Base-by-base conservation (phyloP, 176 grass and related monocot genomes). In the Paspalum notatum region DNA sequence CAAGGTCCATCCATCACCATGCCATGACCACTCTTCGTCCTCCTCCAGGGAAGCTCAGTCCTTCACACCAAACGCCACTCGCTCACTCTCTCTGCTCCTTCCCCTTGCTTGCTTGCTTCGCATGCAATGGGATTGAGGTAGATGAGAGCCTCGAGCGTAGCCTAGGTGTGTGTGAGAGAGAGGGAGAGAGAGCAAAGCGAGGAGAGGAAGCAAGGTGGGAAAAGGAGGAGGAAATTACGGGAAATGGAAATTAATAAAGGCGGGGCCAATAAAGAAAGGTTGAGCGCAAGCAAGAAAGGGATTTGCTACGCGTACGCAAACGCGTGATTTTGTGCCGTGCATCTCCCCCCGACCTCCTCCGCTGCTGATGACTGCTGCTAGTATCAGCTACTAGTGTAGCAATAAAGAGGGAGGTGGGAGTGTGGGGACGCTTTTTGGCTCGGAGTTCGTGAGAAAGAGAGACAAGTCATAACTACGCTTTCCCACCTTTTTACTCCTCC, bases 171-270 rank as follows among this genome's bases (percentile, higher is more conserved):
- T 67, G 11, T 55, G 8, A 18, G 52, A 68, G 9, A 40, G 52
- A 4, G 51, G 6, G 40, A 10, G 22, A 58, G 12, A 24, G 25
- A 38, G 71, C 21, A 76, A 53, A 25, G 63, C 63, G 77, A 80
- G 63, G 8, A 26, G 68, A 54, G 77, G 20, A 54, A 55, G 76
- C 76, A 52, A 66, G 62, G 62, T 67, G 50, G 62, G 62, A 79
- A 80, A 77, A 80, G 22, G 49, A 43, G 63, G 68, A 54, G 79
- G 39, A 71, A 87, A 83, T 83, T 83, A 64, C 73, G 74, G 81
- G 68, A 79, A 78, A 84, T 10, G 75, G 86, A 85, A 85, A 86
- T 86, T 59, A 80, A 61, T 75, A 84, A 80, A 86, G 61, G 71
- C 62, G 63, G 47, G 50, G 65, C 17, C 37, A 82, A 77, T 85